Evolutionary conservation across 2,329 filamentous ascomycete species (phyloP), one percentile per base, ranked within the genome.

Genomic region (Colletotrichum sp.): DNA sequence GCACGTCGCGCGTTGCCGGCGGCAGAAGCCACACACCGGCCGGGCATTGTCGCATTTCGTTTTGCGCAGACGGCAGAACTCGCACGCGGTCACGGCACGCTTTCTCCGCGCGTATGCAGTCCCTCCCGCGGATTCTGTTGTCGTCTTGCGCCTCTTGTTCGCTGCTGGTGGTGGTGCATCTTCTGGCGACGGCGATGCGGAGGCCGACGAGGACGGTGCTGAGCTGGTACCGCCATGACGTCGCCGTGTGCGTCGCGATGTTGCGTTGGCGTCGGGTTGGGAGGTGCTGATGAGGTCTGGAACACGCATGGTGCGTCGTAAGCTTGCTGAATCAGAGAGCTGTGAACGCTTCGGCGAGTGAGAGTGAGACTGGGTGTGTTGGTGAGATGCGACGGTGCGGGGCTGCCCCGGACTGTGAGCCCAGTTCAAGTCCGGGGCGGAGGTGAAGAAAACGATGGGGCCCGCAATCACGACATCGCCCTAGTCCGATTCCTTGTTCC

Each of bases 51-150:
- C 69, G 62, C 44, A 66, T 16, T 72, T 70, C 12, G 75, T 74
- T 15, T 77, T 77, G 34, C 71, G 71, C 5, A 77, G 49, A 27
- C 74, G 70, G 19, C 70, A 76, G n/a, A 76, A 73, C 12, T 73
- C 39, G 59, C 74, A 74, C 6, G 75, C 75, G 22, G 65, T 72
- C 1, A 62, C 62, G 19, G 75, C 62, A 19, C 75, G 75, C 39
- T 77, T 77, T 16, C 75, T 67, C 4, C 66, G 49, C 1, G 75
- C 16, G 15, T 44, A 59, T 22, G 63, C 4, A 6, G 8, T 6
- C 1, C 30, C 29, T 22, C 22, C 25, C 16, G 22, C 2, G 5
- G 63, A 6, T 0, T 32, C 25, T n/a, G 9, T 5, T 4, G n/a
- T 65, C 22, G 5, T 65, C 25, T n/a, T 59, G 15, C 67, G n/a